These are phyloP conservation scores for Fraxinus quadrangulata DNA, from an alignment of 257 asterid genomes.

Conservation along the genomic window DNA sequence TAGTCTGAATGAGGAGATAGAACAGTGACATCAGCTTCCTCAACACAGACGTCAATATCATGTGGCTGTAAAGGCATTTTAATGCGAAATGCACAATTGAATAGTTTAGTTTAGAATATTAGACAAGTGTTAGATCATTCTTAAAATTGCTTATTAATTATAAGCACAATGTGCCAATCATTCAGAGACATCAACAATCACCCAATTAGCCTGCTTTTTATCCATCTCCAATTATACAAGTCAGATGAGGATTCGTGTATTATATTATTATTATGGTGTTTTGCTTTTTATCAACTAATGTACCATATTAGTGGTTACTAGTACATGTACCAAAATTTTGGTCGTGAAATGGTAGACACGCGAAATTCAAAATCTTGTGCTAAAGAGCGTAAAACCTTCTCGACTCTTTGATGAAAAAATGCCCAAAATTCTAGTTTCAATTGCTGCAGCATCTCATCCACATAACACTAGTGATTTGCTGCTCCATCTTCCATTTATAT, in stretches of 20 bases:
- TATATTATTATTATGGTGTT: too few relatives aligned
- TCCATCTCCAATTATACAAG: too few relatives aligned
- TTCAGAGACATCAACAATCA: neutral
- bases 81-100: neutral
- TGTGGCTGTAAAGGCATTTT: neutral
- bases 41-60: neutral
- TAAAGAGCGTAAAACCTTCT: too few relatives aligned
- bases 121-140: neutral
- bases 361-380: too few relatives aligned
- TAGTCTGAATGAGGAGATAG: too few relatives aligned
- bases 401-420: too few relatives aligned
- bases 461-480: neutral
- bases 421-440: neutral
- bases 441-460: neutral
- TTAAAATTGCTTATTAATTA: neutral
- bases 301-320: neutral
- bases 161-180: neutral
- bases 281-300: too few relatives aligned
- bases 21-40: neutral
- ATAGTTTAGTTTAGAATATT: neutral
- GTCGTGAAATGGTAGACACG: too few relatives aligned
- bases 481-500: neutral
- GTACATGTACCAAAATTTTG: neutral
- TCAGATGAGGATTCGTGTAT: too few relatives aligned
- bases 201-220: neutral